A percentile compares a stretch with the other conserved stretches of the same genome.
Evolutionary conservation across 805 yeast genomes (phyloP).

Genomic region (Candida corydali): DNA sequence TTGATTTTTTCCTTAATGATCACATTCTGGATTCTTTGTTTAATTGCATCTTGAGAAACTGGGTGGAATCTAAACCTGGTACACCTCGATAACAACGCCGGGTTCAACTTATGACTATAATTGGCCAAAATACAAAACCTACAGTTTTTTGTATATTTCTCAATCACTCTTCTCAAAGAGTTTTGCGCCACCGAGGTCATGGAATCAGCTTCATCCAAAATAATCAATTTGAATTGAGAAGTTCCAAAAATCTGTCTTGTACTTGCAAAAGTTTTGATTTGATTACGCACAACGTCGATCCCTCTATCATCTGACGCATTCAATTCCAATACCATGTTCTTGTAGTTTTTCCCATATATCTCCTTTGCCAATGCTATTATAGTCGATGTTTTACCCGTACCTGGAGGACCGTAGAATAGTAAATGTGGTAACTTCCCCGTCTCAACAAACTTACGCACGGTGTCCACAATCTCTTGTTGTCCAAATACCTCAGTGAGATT

Average conservation of each 20-base stretch:
- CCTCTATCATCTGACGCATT: slow-evolving; percentile 98
- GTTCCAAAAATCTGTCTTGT: slow-evolving; percentile 84
- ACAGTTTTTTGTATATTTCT: slow-evolving; percentile 90
- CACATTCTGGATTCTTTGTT: slow-evolving; percentile 64
- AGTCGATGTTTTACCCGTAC: slow-evolving; percentile 90
- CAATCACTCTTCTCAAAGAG: slow-evolving; percentile 79
- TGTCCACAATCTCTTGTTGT: slow-evolving; percentile 78
- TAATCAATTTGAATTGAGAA: slow-evolving; percentile 76
- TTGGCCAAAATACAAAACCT: slow-evolving; percentile 94
- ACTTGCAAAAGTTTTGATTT: slow-evolving; percentile 92
- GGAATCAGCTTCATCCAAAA: slow-evolving; percentile 96
- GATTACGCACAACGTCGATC: slow-evolving; percentile 95
- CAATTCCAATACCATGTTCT: slow-evolving; percentile 87
- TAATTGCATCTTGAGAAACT: slow-evolving; percentile 61
- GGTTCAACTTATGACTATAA: slow-evolving; percentile 91
- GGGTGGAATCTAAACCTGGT: slow-evolving; percentile 94
- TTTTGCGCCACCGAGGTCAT: slow-evolving; percentile 86
- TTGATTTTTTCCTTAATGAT: slow-evolving; percentile 62
- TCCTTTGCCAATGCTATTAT: slow-evolving; percentile 79
- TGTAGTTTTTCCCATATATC: slow-evolving; percentile 74
- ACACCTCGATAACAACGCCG: slow-evolving; percentile 91
- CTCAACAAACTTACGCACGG: slow-evolving; percentile 79
- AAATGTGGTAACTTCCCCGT: slow-evolving; percentile 87
- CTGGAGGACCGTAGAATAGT: slow-evolving; percentile 92
- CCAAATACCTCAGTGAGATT: slow-evolving; percentile 86